phyloP scores from a whole-genome alignment of 2,329 filamentous ascomycete genomes.

The Hypoxylon sp. region DNA sequence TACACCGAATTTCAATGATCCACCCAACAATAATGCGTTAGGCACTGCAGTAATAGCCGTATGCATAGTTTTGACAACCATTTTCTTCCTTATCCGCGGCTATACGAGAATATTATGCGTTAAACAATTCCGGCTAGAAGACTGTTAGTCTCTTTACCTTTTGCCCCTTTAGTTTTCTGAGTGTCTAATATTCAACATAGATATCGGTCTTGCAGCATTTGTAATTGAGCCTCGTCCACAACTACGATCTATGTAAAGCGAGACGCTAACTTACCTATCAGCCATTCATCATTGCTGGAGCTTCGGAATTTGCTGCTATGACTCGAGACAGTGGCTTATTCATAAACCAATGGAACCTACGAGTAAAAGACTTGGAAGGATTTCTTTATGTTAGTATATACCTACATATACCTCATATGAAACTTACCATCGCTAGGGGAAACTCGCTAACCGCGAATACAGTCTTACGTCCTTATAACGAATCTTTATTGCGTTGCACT shows the following conservation, averaged over 20 bases:
- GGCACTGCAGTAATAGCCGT: slow-evolving; percentile 19
- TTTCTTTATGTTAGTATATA: slow-evolving; percentile 31
- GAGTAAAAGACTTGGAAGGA: slow-evolving; percentile 24
- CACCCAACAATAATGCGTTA: slow-evolving; percentile 28
- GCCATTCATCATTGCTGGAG: slow-evolving; percentile 16
- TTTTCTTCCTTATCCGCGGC: slow-evolving; percentile 12
- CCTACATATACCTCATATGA: background rate
- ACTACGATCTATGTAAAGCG: background rate
- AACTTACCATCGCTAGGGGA: background rate
- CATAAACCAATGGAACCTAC: slow-evolving; percentile 45
- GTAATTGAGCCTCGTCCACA: slow-evolving; percentile 10
- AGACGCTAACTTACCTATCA: slow-evolving; percentile 3
- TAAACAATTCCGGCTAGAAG: slow-evolving; percentile 39
- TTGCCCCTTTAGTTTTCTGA: background rate
- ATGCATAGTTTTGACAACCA: slow-evolving; percentile 15
- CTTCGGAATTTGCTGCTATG: background rate
- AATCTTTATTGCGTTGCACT: slow-evolving; percentile 18
- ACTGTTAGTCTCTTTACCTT: slow-evolving; percentile 40
- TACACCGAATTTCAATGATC: slow-evolving; percentile 26
- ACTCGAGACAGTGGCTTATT: slow-evolving; percentile 33
- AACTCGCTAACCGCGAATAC: background rate
- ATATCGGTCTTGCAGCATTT: slow-evolving; percentile 26
- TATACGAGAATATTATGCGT: slow-evolving; percentile 39
- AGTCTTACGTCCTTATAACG: slow-evolving; percentile 19
- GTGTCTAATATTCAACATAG: slow-evolving; percentile 15